Evolutionary conservation across 768 basidiomycete genomes (phyloP), one percentile per base, ranked within the genome.

Genomic region (Agrocybe pediades): DNA sequence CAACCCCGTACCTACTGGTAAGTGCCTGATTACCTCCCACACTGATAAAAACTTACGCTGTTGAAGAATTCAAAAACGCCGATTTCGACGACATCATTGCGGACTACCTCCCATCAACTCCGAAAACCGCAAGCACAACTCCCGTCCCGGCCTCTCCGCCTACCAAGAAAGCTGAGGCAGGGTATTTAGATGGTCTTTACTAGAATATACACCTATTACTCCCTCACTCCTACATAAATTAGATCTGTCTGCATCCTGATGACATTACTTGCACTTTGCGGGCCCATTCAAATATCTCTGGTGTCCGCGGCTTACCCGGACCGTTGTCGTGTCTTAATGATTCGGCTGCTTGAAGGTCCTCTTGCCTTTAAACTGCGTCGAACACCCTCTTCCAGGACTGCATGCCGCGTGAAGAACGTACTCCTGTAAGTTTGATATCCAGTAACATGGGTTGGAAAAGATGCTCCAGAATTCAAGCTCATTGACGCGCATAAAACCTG

Each of bases 11-110:
- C 68, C 80, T 54, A 67, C 84, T 81, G 69, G 60, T 58, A 27
- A 45, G 51, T 21, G 13, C 39, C 43, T 27, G 13, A 29, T 2
- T 24, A 49, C 39, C 16, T 21, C 44, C 42, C 45, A 44, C 27
- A 49, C 44, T 60, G 58, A 60, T 52, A 53, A 15, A 29, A n/a
- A 6, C 5, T 41, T 17, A 39, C 9, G 30, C 17, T 30, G n/a
- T 52, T 42, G 41, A 33, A 86, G 81, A 49, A 17, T 67, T 78
- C 24, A 66, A 71, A 53, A 63, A 73, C n/a, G 67, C 71, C 11
- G 82, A 85, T 53, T 92, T 92, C 60, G 86, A 92, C 65, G 85
- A 88, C 6, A 69, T 93, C 47, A 76, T 92, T 45, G 81, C 83
- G 1, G 90, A 91, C 68, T 92, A 92, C 64, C 71, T 85, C 20